Evolutionary conservation across 2,329 filamentous ascomycete species (phyloP).

Genomic region (Pseudogymnoascus sp.): DNA sequence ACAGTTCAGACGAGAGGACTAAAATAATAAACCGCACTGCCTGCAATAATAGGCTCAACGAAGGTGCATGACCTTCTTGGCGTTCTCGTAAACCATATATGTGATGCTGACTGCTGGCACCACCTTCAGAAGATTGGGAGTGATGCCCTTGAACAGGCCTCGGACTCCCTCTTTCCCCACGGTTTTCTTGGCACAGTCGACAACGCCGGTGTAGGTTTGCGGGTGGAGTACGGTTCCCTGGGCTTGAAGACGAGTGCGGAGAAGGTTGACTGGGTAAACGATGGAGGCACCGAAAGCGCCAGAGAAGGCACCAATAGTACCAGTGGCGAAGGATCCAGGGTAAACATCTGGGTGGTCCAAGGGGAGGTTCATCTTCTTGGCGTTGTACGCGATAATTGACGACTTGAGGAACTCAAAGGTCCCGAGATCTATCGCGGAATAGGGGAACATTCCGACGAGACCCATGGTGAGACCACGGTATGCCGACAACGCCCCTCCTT

Average conservation of each 20-base stretch:
- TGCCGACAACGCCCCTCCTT: slow-evolving; percentile 65
- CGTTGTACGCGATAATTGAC: slow-evolving; percentile 60
- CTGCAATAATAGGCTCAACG: neutral
- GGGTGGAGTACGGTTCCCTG: slow-evolving; percentile 91
- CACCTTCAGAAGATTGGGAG: slow-evolving; percentile 92
- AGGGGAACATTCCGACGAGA: slow-evolving; percentile 92
- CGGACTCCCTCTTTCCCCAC: slow-evolving; percentile 72
- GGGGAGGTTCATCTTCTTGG: slow-evolving; percentile 58
- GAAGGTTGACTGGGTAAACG: slow-evolving; percentile 90
- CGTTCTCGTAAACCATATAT: slow-evolving; percentile 88
- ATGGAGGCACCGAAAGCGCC: slow-evolving; percentile 88
- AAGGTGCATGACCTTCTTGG: slow-evolving; percentile 58
- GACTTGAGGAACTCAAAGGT: slow-evolving; percentile 91
- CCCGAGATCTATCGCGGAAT: slow-evolving; percentile 91
- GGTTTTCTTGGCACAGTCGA: slow-evolving; percentile 80
- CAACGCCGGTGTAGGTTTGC: slow-evolving; percentile 80
- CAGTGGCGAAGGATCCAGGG: slow-evolving; percentile 75
- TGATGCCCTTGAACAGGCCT: slow-evolving; percentile 89
- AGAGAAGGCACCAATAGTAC: slow-evolving; percentile 81
- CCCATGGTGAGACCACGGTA: slow-evolving; percentile 94
- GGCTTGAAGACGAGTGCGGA: slow-evolving; percentile 84
- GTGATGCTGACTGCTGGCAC: slow-evolving; percentile 93
- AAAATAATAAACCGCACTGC: neutral
- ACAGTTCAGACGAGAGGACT: neutral
- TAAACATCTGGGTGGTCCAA: slow-evolving; percentile 67